A percentile compares a stretch with the other conserved stretches of the same genome.
Evolutionary conservation across 1,139 yeast species (phyloP).

Genomic region (Geotrichum europaeum): DNA sequence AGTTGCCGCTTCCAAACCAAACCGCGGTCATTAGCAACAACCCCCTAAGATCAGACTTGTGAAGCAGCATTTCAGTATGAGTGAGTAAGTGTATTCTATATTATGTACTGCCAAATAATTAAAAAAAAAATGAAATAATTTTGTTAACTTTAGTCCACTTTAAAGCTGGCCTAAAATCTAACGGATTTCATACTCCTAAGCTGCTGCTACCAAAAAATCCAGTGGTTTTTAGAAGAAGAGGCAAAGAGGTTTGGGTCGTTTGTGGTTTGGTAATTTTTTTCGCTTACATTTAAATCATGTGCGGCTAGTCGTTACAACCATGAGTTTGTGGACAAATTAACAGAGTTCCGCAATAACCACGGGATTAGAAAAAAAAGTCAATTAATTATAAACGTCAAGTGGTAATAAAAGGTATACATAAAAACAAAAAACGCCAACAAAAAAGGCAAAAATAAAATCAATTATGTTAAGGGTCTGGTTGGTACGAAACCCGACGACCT

Average conservation of each 20-base stretch:
- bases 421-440: neutral
- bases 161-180: no score
- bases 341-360: neutral
- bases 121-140: neutral
- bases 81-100: neutral
- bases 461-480: neutral
- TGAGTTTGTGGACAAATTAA: neutral
- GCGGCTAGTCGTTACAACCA: neutral
- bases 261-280: neutral
- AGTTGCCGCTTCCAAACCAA: neutral
- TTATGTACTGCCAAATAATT: neutral
- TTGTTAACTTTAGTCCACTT: no score
- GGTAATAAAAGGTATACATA: neutral
- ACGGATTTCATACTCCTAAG: no score
- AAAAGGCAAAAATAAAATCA: neutral
- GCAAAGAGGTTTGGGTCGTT: neutral
- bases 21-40: neutral
- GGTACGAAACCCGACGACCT: constrained; percentile 7
- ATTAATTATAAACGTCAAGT: no score
- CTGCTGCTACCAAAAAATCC: no score
- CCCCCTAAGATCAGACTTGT: neutral
- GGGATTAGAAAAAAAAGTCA: neutral
- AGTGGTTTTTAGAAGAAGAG: neutral
- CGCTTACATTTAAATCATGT: neutral
- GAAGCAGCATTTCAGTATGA: neutral